These are phyloP conservation scores for Triticum dicoccoides DNA, from an alignment of 176 grass and related monocot species.

Conservation along the genomic window DNA sequence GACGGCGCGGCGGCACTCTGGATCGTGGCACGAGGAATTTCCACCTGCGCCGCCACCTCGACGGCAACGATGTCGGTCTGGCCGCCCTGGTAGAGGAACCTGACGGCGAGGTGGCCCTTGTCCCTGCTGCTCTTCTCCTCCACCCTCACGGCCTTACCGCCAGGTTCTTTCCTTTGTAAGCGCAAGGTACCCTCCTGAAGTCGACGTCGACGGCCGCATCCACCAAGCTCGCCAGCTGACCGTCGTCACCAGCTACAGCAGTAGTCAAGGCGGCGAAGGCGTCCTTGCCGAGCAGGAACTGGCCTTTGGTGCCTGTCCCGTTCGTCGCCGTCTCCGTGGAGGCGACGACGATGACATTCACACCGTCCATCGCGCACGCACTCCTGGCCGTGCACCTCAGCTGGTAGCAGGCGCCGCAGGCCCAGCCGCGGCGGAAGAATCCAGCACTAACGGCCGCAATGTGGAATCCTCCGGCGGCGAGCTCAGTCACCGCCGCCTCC, in stretches of 20 bases:
- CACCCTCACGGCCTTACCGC: conserved; percentile 35
- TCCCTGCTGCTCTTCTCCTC: conserved; percentile 42
- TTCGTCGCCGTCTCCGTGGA: background rate
- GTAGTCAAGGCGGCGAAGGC: conserved; percentile 50
- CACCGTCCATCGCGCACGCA: conserved; percentile 38
- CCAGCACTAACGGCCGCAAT: conserved; percentile 30
- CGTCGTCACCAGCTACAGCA: background rate
- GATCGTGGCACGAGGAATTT: too few relatives aligned
- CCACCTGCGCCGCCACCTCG: conserved; percentile 36
- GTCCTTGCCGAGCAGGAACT: conserved; percentile 25
- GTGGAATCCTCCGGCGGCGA: conserved; percentile 3
- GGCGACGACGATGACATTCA: conserved; percentile 44
- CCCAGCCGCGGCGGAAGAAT: conserved; percentile 29
- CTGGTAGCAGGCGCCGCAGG: conserved; percentile 58
- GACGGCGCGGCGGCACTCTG: background rate
- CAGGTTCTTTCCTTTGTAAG: conserved; percentile 43
- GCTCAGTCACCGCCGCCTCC: background rate
- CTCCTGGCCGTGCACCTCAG: conserved; percentile 34
- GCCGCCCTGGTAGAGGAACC: conserved; percentile 67
- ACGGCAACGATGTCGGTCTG: conserved; percentile 70
- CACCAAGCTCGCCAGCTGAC: background rate
- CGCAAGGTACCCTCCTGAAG: conserved; percentile 57
- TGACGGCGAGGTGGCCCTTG: conserved; percentile 26
- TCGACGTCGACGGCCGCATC: conserved; percentile 29
- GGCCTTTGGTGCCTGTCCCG: background rate